A percentile compares a stretch with the other conserved stretches of the same genome.
phyloP scores from a whole-genome alignment of 2,329 filamentous ascomycete species.

The Cladorrhinum sp. region DNA sequence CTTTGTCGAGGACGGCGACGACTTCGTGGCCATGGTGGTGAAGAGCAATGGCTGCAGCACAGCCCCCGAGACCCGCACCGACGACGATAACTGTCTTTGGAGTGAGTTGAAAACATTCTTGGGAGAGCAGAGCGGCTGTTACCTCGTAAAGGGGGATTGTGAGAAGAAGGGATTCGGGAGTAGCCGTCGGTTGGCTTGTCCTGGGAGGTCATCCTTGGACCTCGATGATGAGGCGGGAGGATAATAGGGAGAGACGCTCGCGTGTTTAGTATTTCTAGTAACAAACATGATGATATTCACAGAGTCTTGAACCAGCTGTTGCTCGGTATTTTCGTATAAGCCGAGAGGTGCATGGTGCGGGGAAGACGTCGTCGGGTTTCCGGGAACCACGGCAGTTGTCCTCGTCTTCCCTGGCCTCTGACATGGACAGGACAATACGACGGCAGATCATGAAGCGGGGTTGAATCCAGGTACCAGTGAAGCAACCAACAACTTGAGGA shows the following conservation, averaged over 20 bases:
- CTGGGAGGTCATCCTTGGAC: too few relatives aligned
- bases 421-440: too few relatives aligned
- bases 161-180: constrained; percentile 5
- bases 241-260: too few relatives aligned
- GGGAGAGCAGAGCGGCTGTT: not conserved
- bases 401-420: not conserved
- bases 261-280: not conserved
- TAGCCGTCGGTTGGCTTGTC: not conserved
- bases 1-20: constrained; percentile 41
- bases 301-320: too few relatives aligned
- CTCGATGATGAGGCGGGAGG: too few relatives aligned
- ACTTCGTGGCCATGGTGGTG: constrained; percentile 45
- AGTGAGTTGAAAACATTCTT: not conserved
- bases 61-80: constrained; percentile 49
- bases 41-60: constrained; percentile 46
- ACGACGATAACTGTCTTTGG: constrained; percentile 42
- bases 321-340: not conserved
- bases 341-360: not conserved
- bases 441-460: too few relatives aligned
- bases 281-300: not conserved
- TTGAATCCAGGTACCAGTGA: too few relatives aligned
- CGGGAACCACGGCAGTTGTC: not conserved
- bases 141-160: constrained; percentile 17
- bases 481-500: too few relatives aligned
- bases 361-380: not conserved